Evolutionary conservation across 805 yeast species (phyloP), one percentile per base, ranked within the genome.

Genomic region (Wickerhamomyces hampshirensis): DNA sequence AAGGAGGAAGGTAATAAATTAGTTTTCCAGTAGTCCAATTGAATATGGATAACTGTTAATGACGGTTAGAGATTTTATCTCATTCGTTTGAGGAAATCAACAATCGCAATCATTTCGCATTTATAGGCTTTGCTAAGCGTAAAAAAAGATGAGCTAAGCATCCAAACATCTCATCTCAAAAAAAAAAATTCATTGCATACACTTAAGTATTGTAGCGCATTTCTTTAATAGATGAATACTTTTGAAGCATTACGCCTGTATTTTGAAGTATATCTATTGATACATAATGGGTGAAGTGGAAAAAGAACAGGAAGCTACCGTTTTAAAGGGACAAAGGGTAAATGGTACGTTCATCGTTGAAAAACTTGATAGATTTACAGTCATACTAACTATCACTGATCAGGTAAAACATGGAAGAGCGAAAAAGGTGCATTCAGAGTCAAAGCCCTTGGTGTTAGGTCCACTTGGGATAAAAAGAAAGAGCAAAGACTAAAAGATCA

Each of bases 321-420:
- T 31, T 6, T 9, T 37, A 2, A 38, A 43, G 15, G 58, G 58
- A 33, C 48, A 35, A 29, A 48, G 58, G 39, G 57, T 53, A 6
- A 52, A 43, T 26, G 56, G 56, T 35, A 33, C 17, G 51, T 39
- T 4, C 13, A 1, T 7, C 15, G 24, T 4, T 16, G 10, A 11
- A 10, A 13, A 14, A 4, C 4, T n/a, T 17, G 30, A 16, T 6
- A 27, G 9, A 4, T 9, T 12, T 3, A 7, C 3, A 6, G 16
- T n/a, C 14, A 10, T 15, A 13, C 7, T 15, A 19, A 40, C 31
- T 37, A 34, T n/a, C 4, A 23, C 3, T 11, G 17, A 13, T 18
- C 17, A 47, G 87, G 87, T 26, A 83, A 84, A 54, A 66, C 71
- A 28, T 84, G 89, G 89, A 84, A 84, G 50, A 69, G 66, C 12